phyloP scores from a whole-genome alignment of 108 stramenopile species.

The Cyclostephanos invisitatus region DNA sequence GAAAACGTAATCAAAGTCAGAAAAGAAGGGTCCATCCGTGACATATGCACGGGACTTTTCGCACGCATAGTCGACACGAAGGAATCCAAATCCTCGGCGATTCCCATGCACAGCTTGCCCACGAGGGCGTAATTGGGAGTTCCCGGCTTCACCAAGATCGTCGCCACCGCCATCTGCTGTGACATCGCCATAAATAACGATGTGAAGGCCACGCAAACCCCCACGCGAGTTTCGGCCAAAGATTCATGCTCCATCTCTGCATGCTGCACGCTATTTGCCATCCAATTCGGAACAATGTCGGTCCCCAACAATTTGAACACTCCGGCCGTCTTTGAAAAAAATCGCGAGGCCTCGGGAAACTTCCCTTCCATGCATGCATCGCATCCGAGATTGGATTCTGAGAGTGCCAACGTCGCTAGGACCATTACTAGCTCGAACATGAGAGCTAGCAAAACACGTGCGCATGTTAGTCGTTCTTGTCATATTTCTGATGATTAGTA shows the following conservation, averaged over 20 bases:
- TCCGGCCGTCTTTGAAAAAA: slow-evolving; percentile 79
- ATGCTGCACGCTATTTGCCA: slow-evolving; percentile 70
- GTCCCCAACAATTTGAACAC: slow-evolving; percentile 70
- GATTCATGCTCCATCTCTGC: slow-evolving; percentile 62
- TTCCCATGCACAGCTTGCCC: slow-evolving; percentile 76
- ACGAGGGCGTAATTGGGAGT: slow-evolving; percentile 80
- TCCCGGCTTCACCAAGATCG: slow-evolving; percentile 79
- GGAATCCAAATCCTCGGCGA: slow-evolving; percentile 69
- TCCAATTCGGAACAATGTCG: slow-evolving; percentile 82
- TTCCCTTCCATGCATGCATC: slow-evolving; percentile 73
- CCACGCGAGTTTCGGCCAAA: slow-evolving; percentile 65
- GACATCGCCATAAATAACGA: slow-evolving; percentile 76
- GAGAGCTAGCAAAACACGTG: slow-evolving; percentile 42
- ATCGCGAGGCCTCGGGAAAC: slow-evolving; percentile 71
- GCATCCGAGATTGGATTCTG: slow-evolving; percentile 73
- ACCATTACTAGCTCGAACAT: slow-evolving; percentile 88
- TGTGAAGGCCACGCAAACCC: slow-evolving; percentile 65
- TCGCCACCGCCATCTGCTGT: slow-evolving; percentile 91
- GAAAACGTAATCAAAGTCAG: slow-evolving; percentile 81
- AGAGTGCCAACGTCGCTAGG: slow-evolving; percentile 69
- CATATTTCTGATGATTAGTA: neutral
- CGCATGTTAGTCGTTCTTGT: neutral
- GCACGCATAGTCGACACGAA: slow-evolving; percentile 68
- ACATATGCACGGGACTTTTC: slow-evolving; percentile 64
- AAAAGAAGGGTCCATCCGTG: slow-evolving; percentile 71